Evolutionary conservation across 345 rosid species (phyloP), one percentile per base, ranked within the genome.

Genomic region (Sonneratia caseolaris): DNA sequence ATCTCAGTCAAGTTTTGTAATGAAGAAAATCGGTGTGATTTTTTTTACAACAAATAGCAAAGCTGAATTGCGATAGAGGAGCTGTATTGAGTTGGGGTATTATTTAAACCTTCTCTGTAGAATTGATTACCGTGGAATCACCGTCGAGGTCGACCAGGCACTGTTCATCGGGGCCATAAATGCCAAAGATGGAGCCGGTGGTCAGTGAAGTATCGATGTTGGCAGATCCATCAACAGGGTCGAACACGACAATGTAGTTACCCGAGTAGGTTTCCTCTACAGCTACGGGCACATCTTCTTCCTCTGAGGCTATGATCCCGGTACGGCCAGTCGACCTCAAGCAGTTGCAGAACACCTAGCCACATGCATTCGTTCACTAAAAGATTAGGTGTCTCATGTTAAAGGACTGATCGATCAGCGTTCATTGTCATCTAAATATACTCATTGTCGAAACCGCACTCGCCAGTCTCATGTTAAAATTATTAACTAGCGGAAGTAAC

Each of bases 231-330:
- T 78, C 84, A 5, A 81, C 59, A 0, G 84, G 84, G 71, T 81
- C 84, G 18, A 81, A 81, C 70, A 78, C 81, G 15, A 81, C 78
- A 35, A 71, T 66, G 35, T 78, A 81, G 79, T 76, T 78, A 12
- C 84, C 84, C 1, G 80, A 81, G 68, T 78, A 72, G 22, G 82
- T 81, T 70, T 81, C 84, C 47, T 82, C 84, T 27, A 82, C 79
- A 0, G 80, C 84, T 4, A 82, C 80, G 0, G 84, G 82, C 15
- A 76, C 75, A 56, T 82, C 84, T 68, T 81, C 84, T 65, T 81
- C 81, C 79, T 82, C 84, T 1, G 84, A 76, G 24, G 77, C 84
- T 72, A 79, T 79, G 47, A 79, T 78, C 68, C 75, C 81, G 10
- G 79, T 81, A 56, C 82, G 65, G 24, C 82, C 84, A 12, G 76